Conservation (phyloP, 2,329 filamentous ascomycete species). For the Diaporthe helianthi region DNA sequence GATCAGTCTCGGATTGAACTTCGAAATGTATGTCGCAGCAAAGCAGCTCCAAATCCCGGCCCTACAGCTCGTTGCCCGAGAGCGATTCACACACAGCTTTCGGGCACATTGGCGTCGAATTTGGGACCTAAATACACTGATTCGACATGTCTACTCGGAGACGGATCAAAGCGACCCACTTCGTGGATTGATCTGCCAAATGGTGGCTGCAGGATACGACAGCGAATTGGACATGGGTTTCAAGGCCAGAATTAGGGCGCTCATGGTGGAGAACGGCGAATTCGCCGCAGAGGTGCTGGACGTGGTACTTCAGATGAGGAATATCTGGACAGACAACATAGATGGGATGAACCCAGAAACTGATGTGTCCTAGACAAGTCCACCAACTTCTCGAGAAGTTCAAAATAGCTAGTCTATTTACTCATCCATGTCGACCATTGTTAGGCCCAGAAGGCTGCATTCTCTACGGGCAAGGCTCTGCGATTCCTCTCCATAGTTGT, state of each 20-base stretch:
- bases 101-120: not conserved
- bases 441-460: too few relatives aligned
- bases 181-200: not conserved
- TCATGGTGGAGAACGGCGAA: not conserved
- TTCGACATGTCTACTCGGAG: not conserved
- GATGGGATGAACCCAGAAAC: not conserved
- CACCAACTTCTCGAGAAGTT: too few relatives aligned
- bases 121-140: not conserved
- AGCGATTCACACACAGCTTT: not conserved
- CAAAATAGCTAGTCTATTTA: too few relatives aligned
- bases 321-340: not conserved
- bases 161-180: not conserved
- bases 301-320: not conserved
- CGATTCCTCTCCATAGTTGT: too few relatives aligned
- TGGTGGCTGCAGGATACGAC: not conserved
- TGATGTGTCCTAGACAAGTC: not conserved
- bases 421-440: too few relatives aligned
- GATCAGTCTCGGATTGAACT: not conserved
- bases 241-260: not conserved
- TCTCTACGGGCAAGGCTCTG: too few relatives aligned
- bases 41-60: not conserved
- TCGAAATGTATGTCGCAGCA: not conserved
- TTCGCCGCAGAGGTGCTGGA: not conserved
- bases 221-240: too few relatives aligned
- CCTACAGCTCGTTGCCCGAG: not conserved